Evolutionary conservation across 371 early-diverging fungal species (phyloP).

Genomic region (Mucor racemosus): DNA sequence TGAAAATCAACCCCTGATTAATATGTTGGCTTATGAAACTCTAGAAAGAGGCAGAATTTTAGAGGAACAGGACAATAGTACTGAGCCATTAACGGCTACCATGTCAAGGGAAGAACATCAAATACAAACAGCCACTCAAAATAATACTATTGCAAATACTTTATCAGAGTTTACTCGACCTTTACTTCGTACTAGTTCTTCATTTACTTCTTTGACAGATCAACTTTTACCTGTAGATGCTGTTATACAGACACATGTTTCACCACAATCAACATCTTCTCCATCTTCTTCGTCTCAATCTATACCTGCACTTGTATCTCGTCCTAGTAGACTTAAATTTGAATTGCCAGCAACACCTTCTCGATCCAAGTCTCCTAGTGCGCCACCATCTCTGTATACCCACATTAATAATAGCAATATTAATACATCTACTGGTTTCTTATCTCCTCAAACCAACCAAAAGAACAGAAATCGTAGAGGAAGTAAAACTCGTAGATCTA

Average conservation of each 20-base stretch:
- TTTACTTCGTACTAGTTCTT: conserved; percentile 21
- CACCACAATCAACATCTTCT: not conserved
- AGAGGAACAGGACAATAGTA: conserved; percentile 6
- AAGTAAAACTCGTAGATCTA: conserved; percentile 22
- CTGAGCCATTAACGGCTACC: not conserved
- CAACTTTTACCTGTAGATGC: conserved; percentile 23
- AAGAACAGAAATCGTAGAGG: conserved; percentile 4
- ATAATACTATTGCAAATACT: not conserved
- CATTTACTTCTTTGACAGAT: conserved; percentile 30
- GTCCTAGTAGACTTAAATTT: conserved; percentile 25
- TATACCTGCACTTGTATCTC: not conserved
- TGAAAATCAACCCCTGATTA: conserved; percentile 16
- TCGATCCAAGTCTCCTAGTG: conserved; percentile 24
- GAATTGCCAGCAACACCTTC: conserved; percentile 23
- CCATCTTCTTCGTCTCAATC: not conserved
- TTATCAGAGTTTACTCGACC: conserved; percentile 11
- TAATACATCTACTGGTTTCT: not conserved
- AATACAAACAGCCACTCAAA: not conserved
- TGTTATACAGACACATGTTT: not conserved
- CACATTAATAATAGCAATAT: not conserved
- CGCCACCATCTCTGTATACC: not conserved
- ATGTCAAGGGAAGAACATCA: not conserved
- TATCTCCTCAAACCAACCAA: conserved; percentile 6
- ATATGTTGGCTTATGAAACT: conserved; percentile 19
- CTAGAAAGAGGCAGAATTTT: conserved; percentile 9